These are phyloP conservation scores for Botrytis pseudocinerea DNA, from an alignment of 2,329 filamentous ascomycete species.

Conservation along the genomic window DNA sequence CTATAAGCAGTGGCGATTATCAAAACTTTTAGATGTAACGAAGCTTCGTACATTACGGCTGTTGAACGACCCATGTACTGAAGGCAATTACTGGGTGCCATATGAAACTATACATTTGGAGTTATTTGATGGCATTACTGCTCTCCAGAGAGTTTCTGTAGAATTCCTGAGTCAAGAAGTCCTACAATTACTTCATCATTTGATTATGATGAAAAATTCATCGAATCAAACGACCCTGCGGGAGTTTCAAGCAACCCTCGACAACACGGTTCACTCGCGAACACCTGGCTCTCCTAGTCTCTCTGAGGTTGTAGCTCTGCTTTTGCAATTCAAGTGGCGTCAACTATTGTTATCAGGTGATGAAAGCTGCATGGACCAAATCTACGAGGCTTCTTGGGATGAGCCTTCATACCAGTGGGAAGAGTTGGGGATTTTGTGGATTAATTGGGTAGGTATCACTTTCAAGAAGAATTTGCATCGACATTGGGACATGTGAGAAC, in stretches of 20 bases:
- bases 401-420: neutral
- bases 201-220: neutral
- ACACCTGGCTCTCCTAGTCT: neutral
- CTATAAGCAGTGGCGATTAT: neutral
- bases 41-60: conserved; percentile 12
- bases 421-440: neutral
- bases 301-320: neutral
- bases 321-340: neutral
- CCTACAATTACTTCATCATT: neutral
- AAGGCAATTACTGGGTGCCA: neutral
- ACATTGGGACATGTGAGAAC: neutral
- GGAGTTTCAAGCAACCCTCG: neutral
- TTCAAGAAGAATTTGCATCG: neutral
- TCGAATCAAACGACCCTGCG: neutral
- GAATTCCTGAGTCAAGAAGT: neutral
- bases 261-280: neutral
- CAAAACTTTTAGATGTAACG: neutral
- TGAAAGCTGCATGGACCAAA: neutral
- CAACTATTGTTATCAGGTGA: neutral
- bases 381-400: neutral
- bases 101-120: neutral
- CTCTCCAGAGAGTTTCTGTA: conserved; percentile 5
- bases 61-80: neutral
- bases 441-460: conserved; percentile 1
- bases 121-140: neutral